Base-by-base conservation (phyloP, 169 alveolate genomes). In the Eimeria praecox region DNA sequence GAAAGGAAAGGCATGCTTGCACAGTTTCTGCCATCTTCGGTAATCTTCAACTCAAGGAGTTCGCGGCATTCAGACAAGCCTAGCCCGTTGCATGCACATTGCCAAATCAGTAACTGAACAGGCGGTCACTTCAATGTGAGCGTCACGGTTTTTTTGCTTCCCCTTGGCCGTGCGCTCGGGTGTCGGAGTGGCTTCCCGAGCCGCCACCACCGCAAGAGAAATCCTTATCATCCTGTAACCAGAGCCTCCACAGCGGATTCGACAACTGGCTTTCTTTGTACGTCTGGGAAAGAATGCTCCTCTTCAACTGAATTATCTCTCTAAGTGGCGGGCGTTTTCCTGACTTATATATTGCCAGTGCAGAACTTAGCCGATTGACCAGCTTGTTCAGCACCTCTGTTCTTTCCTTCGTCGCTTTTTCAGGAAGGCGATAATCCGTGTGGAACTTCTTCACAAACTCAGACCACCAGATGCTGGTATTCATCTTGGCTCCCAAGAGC, bases 401-500 rank as follows among this genome's bases (percentile, higher is more conserved):
- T 59, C 27, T 18, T 18, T 3, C 71, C 71, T 22, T 59, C 33
- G 4, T 22, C 27, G 35, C 71, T 18, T 59, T 22, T 0, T 71
- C 82, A 35, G 49, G 82, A 5, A 71, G 2, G 16, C 16, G n/a
- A 71, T 33, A 71, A 0, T n/a, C 82, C 27, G 82, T 71, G 46
- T 12, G 49, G n/a, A 71, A 35, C 30, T 22, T 16, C 82, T 33
- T 44, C 46, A 71, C 82, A 71, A 71, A 38, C 82, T 30, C 30
- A 16, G n/a, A 20, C 82, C 82, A 71, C 82, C 49, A 71, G 27
- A 22, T 33, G 20, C 3, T 1, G 33, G 82, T 33, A 71, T 71
- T 18, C 82, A 71, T 71, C 46, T 71, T 71, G 82, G n/a, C 82
- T 49, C 82, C 82, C 42, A 71, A 49, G n/a, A 71, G 42, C 82